phyloP scores from a whole-genome alignment of 495 filamentous ascomycete species.

The Cercophora scortea region DNA sequence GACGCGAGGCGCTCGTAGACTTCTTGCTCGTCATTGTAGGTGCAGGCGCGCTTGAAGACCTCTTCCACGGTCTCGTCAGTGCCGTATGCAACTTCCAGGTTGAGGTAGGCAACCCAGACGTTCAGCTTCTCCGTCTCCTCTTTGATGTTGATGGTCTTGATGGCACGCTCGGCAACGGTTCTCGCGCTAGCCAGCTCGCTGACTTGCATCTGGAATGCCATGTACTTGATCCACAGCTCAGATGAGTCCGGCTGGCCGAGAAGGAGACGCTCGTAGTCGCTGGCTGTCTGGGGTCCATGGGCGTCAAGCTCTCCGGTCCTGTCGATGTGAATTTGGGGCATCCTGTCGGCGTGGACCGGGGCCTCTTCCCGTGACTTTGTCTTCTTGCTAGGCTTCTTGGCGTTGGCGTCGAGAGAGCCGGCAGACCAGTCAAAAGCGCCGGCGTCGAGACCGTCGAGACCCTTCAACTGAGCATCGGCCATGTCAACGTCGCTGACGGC shows the following conservation, averaged over 20 bases:
- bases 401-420: slow-evolving; percentile 38
- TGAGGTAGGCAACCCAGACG: slow-evolving; percentile 88
- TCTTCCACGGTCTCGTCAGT: slow-evolving; percentile 77
- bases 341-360: slow-evolving; percentile 42
- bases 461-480: slow-evolving; percentile 37
- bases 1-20: slow-evolving; percentile 84
- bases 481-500: slow-evolving; percentile 39
- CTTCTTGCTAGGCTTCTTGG: slow-evolving; percentile 55
- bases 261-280: slow-evolving; percentile 88
- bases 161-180: slow-evolving; percentile 79
- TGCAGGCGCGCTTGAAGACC: slow-evolving; percentile 85
- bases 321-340: slow-evolving; percentile 71
- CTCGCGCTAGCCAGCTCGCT: slow-evolving; percentile 80
- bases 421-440: slow-evolving; percentile 87
- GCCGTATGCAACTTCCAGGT: slow-evolving; percentile 88
- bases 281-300: slow-evolving; percentile 81
- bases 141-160: slow-evolving; percentile 78
- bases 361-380: slow-evolving; percentile 44
- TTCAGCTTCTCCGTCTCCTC: slow-evolving; percentile 88
- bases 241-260: slow-evolving; percentile 87
- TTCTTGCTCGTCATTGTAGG: slow-evolving; percentile 85
- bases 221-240: slow-evolving; percentile 85
- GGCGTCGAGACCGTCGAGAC: slow-evolving; percentile 73
- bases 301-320: slow-evolving; percentile 80
- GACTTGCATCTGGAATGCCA: slow-evolving; percentile 91